phyloP scores from a whole-genome alignment of 352 stramenopile genomes.

The Phytopythium litorale region DNA sequence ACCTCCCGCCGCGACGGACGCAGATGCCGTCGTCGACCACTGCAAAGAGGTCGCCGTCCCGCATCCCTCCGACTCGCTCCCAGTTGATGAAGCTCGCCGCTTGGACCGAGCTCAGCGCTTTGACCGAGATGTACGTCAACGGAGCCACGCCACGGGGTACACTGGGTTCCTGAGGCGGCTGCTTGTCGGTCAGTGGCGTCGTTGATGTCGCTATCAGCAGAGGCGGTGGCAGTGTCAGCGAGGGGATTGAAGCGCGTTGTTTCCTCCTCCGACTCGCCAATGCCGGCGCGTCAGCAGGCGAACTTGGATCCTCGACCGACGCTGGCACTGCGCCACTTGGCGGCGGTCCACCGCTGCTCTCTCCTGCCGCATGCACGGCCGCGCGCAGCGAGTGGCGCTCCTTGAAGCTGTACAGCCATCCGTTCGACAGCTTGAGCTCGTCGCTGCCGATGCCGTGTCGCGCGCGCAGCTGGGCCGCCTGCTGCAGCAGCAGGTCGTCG shows the following conservation, averaged over 20 bases:
- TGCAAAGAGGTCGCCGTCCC: slow-evolving; percentile 14
- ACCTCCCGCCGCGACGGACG: slow-evolving; percentile 16
- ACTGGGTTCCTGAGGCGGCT: not conserved
- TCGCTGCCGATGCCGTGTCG: slow-evolving; percentile 25
- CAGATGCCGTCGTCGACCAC: slow-evolving; percentile 25
- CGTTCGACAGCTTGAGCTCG: slow-evolving; percentile 43
- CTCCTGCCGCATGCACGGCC: slow-evolving; percentile 9
- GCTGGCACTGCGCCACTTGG: not conserved
- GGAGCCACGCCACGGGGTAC: slow-evolving; percentile 7
- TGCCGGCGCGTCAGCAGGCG: not conserved
- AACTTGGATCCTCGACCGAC: not conserved
- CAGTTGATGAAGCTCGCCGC: slow-evolving; percentile 24
- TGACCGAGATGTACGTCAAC: slow-evolving; percentile 22
- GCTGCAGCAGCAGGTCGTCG: slow-evolving; percentile 23
- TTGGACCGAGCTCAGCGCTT: slow-evolving; percentile 12
- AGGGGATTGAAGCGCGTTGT: not conserved
- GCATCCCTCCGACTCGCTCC: slow-evolving; percentile 17
- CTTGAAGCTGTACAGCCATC: slow-evolving; percentile 45
- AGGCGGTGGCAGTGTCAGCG: not conserved
- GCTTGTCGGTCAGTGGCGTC: not conserved
- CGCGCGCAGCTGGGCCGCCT: slow-evolving; percentile 25
- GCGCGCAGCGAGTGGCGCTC: slow-evolving; percentile 22
- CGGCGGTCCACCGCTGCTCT: not conserved
- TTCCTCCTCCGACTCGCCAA: not conserved
- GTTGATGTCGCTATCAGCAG: not conserved